A percentile compares a stretch with the other conserved stretches of the same genome.
Conservation (phyloP, 2,329 filamentous ascomycete species). For the Plectosphaerella sp. region DNA sequence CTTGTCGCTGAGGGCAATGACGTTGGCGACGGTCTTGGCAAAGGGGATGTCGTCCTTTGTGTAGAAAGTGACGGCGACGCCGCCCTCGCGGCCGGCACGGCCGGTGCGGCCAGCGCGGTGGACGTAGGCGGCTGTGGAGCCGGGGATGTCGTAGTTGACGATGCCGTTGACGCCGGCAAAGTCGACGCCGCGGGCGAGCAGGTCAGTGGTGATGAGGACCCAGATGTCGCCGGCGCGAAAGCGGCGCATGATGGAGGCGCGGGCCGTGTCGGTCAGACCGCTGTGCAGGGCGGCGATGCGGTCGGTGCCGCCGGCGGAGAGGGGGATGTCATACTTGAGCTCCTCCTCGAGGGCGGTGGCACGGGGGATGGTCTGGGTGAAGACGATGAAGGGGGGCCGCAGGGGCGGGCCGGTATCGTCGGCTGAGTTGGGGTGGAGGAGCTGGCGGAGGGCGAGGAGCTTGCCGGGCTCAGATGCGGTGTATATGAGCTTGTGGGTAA, state of each 20-base stretch:
- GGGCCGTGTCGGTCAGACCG: constrained; percentile 69
- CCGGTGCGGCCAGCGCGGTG: constrained; percentile 92
- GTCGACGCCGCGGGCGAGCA: constrained; percentile 87
- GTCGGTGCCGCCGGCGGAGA: constrained; percentile 76
- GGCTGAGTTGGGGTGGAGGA: constrained; percentile 69
- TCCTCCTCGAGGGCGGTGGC: constrained; percentile 85
- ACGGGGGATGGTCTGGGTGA: constrained; percentile 92
- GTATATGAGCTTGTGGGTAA: constrained; percentile 84
- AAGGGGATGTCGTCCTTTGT: constrained; percentile 90
- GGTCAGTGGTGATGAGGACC: constrained; percentile 93
- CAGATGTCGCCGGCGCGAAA: constrained; percentile 93
- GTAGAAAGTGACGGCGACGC: constrained; percentile 89
- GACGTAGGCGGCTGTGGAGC: constrained; percentile 84
- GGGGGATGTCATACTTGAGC: constrained; percentile 88
- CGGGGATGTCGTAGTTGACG: constrained; percentile 95
- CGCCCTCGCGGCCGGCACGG: constrained; percentile 79
- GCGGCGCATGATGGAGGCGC: constrained; percentile 77
- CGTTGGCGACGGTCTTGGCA: constrained; percentile 87
- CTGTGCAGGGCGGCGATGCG: constrained; percentile 90
- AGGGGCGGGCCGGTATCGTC: constrained; percentile 55
- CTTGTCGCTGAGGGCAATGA: constrained; percentile 80
- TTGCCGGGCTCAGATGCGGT: constrained; percentile 92
- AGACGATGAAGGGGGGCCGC: constrained; percentile 87
- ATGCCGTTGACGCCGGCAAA: constrained; percentile 94
- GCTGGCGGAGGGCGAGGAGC: constrained; percentile 81